A percentile compares a stretch with the other conserved stretches of the same genome.
phyloP scores from a whole-genome alignment of 1,139 yeast species.

The Debaryomyces robertsiae region DNA sequence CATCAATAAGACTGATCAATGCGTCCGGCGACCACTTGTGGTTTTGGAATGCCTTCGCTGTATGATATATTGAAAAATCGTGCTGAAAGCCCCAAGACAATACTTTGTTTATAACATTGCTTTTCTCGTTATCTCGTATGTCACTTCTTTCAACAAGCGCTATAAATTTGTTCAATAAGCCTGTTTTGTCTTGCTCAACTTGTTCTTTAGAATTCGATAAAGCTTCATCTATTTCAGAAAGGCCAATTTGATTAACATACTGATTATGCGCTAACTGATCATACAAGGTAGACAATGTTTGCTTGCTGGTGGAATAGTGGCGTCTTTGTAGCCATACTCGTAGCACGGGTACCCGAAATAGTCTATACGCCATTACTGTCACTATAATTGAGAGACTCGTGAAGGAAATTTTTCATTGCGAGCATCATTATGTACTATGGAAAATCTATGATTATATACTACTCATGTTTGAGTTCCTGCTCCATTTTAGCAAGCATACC shows the following conservation, averaged over 20 bases:
- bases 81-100: conserved; percentile 17
- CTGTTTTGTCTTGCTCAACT: conserved; percentile 7
- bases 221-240: conserved; percentile 5
- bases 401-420: conserved; percentile 5
- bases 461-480: conserved; percentile 26
- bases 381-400: not conserved
- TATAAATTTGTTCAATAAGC: conserved; percentile 5
- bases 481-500: conserved; percentile 56
- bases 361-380: not conserved
- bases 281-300: conserved; percentile 1
- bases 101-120: conserved; percentile 12
- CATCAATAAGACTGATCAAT: conserved; percentile 28
- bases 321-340: not conserved
- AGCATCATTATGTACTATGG: conserved; percentile 1
- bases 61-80: conserved; percentile 37
- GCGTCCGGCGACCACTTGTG: conserved; percentile 21
- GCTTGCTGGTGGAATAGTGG: conserved; percentile 1
- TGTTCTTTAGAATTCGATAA: conserved; percentile 8
- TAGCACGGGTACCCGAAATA: not conserved
- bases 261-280: conserved; percentile 3
- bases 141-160: not conserved
- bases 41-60: conserved; percentile 20
- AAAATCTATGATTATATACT: conserved; percentile 4
- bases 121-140: not conserved
- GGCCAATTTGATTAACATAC: not conserved